Conservation (phyloP, 2,329 filamentous ascomycete species). For the Fusarium secorum region DNA sequence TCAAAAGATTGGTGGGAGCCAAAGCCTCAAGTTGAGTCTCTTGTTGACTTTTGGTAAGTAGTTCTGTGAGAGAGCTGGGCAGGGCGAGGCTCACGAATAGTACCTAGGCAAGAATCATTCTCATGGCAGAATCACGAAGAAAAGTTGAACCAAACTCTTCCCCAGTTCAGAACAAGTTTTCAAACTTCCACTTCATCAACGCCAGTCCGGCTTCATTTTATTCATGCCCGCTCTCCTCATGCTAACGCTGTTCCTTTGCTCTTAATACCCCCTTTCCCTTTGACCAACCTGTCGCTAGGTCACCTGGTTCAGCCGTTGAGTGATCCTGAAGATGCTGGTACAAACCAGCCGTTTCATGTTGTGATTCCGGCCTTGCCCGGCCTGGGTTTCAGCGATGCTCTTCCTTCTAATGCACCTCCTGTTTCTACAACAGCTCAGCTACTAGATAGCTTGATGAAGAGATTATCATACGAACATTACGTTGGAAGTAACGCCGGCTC, state of each 20-base stretch:
- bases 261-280: conserved; percentile 71
- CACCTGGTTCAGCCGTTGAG: conserved; percentile 64
- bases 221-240: conserved; percentile 65
- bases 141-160: conserved; percentile 63
- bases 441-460: conserved; percentile 66
- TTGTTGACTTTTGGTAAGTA: conserved; percentile 70
- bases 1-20: conserved; percentile 65
- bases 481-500: conserved; percentile 64
- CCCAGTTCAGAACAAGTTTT: conserved; percentile 70
- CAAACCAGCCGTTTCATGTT: conserved; percentile 67
- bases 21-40: conserved; percentile 67
- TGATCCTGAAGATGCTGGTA: conserved; percentile 56
- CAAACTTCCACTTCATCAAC: conserved; percentile 49
- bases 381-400: conserved; percentile 71
- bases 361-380: conserved; percentile 72
- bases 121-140: conserved; percentile 69
- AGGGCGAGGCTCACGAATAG: not conserved
- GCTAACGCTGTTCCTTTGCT: conserved; percentile 67
- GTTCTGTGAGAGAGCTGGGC: not conserved
- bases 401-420: conserved; percentile 58
- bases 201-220: conserved; percentile 67
- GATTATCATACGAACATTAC: conserved; percentile 66
- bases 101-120: conserved; percentile 68
- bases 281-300: conserved; percentile 67
- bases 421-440: conserved; percentile 62